Evolutionary conservation across 768 basidiomycete species (phyloP).

Genomic region (Sarcomyxa edulis): DNA sequence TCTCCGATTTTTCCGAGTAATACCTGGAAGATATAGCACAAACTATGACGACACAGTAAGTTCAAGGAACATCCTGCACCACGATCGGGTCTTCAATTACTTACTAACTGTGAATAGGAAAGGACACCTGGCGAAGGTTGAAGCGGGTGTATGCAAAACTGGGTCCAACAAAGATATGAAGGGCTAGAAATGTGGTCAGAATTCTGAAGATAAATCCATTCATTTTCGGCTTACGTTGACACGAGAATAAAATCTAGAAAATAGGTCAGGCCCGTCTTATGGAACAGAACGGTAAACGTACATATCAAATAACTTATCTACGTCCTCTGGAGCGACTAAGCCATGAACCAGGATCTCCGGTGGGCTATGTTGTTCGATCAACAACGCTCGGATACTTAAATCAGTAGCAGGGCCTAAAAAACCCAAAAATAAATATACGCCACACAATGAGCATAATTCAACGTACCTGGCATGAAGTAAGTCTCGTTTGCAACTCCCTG

Average conservation of each 20-base stretch:
- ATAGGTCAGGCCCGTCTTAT: conserved; percentile 1
- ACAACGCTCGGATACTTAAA: conserved; percentile 57
- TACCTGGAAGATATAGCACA: conserved; percentile 86
- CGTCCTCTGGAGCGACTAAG: conserved; percentile 70
- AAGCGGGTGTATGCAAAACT: conserved; percentile 72
- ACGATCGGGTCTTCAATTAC: no score
- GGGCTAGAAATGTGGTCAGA: conserved; percentile 28
- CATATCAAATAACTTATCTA: conserved; percentile 83
- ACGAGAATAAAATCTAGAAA: conserved; percentile 59
- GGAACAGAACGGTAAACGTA: conserved; percentile 29
- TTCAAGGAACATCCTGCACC: no score
- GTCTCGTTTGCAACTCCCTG: conserved; percentile 78
- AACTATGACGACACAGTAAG: conserved; percentile 33
- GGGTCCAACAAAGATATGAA: conserved; percentile 78
- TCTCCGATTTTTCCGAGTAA: conserved; percentile 71
- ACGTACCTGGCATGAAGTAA: conserved; percentile 73
- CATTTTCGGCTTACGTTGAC: conserved; percentile 51
- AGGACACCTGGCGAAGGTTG: conserved; percentile 78
- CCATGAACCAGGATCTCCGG: conserved; percentile 82
- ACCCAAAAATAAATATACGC: not conserved
- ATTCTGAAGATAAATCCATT: not conserved
- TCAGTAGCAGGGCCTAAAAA: conserved; percentile 63
- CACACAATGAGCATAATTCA: conserved; percentile 1
- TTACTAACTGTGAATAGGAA: conserved; percentile 86
- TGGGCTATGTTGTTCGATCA: conserved; percentile 75